phyloP scores from a whole-genome alignment of 2,329 filamentous ascomycete species.

The Didymellaceae sp. region DNA sequence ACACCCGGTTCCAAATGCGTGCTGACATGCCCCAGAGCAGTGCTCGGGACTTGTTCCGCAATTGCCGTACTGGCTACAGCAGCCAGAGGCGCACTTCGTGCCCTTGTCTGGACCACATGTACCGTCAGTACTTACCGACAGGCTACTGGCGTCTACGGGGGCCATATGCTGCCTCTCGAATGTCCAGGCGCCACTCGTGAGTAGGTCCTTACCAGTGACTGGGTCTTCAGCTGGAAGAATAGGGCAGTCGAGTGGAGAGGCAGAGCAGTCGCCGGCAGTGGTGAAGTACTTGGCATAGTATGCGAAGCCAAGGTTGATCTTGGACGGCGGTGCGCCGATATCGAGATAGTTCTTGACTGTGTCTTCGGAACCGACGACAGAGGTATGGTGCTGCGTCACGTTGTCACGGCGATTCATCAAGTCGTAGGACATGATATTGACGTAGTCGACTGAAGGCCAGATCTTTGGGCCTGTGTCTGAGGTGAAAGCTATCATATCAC shows the following conservation, averaged over 20 bases:
- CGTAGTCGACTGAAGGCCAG: conserved; percentile 66
- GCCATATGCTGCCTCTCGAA: conserved; percentile 41
- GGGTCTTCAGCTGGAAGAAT: conserved; percentile 66
- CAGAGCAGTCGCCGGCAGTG: conserved; percentile 54
- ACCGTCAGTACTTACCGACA: conserved; percentile 33
- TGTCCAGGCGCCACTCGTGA: conserved; percentile 65
- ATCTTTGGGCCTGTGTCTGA: conserved; percentile 63
- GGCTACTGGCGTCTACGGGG: conserved; percentile 20
- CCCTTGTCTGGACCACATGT: conserved; percentile 40
- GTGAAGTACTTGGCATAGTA: conserved; percentile 75
- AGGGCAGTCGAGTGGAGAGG: conserved; percentile 63
- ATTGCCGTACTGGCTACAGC: conserved; percentile 44
- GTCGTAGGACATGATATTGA: conserved; percentile 77
- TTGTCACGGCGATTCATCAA: conserved; percentile 73
- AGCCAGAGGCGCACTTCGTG: conserved; percentile 36
- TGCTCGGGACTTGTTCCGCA: conserved; percentile 38
- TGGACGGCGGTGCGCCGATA: conserved; percentile 61
- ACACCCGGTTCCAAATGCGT: conserved; percentile 51
- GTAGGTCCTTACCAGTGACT: conserved; percentile 64
- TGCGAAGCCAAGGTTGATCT: conserved; percentile 70
- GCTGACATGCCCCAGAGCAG: conserved; percentile 43
- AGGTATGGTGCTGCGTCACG: conserved; percentile 69
- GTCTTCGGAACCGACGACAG: conserved; percentile 62
- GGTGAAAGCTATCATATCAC: conserved; percentile 73
- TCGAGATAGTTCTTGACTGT: conserved; percentile 65